Base-by-base conservation (phyloP, 2,329 filamentous ascomycete species). In the Xylariomycetidae sp. region DNA sequence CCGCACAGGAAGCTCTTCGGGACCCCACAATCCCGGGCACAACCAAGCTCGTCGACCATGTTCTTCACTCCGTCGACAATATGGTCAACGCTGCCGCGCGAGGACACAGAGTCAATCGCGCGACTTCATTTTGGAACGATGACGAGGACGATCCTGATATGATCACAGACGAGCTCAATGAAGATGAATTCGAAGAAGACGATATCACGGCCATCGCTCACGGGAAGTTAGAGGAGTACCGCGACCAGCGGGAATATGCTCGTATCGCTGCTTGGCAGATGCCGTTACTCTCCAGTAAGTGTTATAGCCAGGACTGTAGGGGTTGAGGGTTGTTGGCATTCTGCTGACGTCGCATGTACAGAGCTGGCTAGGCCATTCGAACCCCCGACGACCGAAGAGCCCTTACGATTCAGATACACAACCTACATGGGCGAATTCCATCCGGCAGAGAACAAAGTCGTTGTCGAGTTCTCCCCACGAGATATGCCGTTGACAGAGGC, bases 371-470 rank as follows among this genome's bases (percentile, higher is more conserved):
- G 85, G 61, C 82, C 85, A 13, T 96, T 95, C 58, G 64, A 72
- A 40, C 75, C 79, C 3, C 87, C 90, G 2, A 71, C 74, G 10
- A 59, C 70, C 19, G 61, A 77, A 28, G 72, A 85, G 49, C 78
- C 87, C 28, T 76, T 98, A 37, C 83, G 90, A 51, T 98, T 95
- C 78, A 82, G 92, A 52, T 95, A 95, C 68, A 98, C 92, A 12
- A 89, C 83, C 23, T 96, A 96, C 65, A 82, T 98, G 74, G 90
- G 90, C 51, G 92, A 96, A 63, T 69, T 76, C 35, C 93, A 98
- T 64, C 90, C 92, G 0, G 87, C 90, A 3, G 79, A 88, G 61
- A 81, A 79, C 56, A 98, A 98, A 69, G 89, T 98, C 14, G 89
- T 96, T 10, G 79, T 96, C 35, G 85, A 95, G 57, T 94, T 96